phyloP scores from a whole-genome alignment of 2,329 filamentous ascomycete genomes.

The Spiromastix sp. region DNA sequence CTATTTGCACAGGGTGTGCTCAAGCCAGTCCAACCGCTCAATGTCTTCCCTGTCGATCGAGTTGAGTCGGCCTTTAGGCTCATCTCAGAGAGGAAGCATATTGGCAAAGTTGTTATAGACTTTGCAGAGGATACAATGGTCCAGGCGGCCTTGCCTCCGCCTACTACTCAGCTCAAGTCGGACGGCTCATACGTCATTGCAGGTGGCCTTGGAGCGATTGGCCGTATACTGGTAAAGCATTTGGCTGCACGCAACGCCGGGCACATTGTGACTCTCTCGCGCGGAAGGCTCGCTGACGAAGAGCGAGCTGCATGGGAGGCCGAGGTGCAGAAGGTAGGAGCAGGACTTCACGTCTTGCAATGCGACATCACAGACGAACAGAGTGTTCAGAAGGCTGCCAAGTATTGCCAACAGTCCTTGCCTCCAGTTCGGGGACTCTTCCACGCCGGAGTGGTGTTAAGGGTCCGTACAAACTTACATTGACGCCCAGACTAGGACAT shows the following conservation, averaged over 20 bases:
- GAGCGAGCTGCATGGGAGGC: constrained; percentile 9
- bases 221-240: constrained; percentile 24
- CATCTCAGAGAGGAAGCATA: constrained; percentile 26
- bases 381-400: neutral
- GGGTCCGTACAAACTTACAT: constrained; percentile 11
- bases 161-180: constrained; percentile 8
- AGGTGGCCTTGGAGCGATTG: constrained; percentile 29
- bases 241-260: constrained; percentile 24
- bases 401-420: constrained; percentile 5
- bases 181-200: constrained; percentile 27
- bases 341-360: constrained; percentile 6
- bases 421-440: constrained; percentile 16
- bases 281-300: constrained; percentile 22
- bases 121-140: constrained; percentile 14
- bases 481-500: neutral
- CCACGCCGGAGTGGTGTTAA: constrained; percentile 12
- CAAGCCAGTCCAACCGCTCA: constrained; percentile 21
- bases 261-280: constrained; percentile 19
- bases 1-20: constrained; percentile 14
- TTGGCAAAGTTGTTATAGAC: constrained; percentile 30
- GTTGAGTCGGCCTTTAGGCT: constrained; percentile 20
- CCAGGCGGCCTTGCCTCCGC: constrained; percentile 6
- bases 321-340: constrained; percentile 5
- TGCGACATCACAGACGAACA: constrained; percentile 10
- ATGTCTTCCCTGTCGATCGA: constrained; percentile 17